Evolutionary conservation across 768 basidiomycete genomes (phyloP).

Genomic region (Mycena crocata): DNA sequence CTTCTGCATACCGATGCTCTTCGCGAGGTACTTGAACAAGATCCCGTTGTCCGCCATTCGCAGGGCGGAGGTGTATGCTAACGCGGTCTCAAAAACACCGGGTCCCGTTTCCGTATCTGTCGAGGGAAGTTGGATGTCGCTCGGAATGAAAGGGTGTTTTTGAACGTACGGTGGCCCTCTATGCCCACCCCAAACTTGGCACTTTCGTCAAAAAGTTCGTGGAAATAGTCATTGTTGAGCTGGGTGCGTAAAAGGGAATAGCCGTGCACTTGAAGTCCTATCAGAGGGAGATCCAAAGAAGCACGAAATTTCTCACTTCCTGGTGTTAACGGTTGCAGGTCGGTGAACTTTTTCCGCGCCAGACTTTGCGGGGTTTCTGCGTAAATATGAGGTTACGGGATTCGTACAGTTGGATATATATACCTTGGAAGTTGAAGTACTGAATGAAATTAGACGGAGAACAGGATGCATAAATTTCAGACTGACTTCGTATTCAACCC

Average conservation of each 20-base stretch:
- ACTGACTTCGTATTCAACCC: constrained; percentile 92
- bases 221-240: constrained; percentile 90
- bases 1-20: constrained; percentile 91
- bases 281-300: background rate
- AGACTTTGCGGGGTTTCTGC: constrained; percentile 84
- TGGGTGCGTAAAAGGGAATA: constrained; percentile 94
- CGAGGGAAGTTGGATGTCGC: constrained; percentile 9
- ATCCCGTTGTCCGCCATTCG: constrained; percentile 93
- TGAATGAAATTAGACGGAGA: constrained; percentile 40
- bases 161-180: constrained; percentile 84
- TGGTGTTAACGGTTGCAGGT: constrained; percentile 85
- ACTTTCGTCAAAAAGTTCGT: constrained; percentile 85
- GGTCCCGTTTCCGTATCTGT: constrained; percentile 94
- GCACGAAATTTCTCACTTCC: constrained; percentile 70
- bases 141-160: background rate
- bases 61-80: constrained; percentile 83
- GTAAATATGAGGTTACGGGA: constrained; percentile 20
- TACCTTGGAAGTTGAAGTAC: constrained; percentile 95
- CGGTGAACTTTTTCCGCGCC: constrained; percentile 81
- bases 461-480: background rate
- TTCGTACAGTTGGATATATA: background rate
- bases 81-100: constrained; percentile 87
- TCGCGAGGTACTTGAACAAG: constrained; percentile 92
- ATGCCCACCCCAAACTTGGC: constrained; percentile 79
- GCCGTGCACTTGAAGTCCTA: constrained; percentile 83